Conservation (phyloP, 208 protist species). For the Acanthamoeba quina region DNA sequence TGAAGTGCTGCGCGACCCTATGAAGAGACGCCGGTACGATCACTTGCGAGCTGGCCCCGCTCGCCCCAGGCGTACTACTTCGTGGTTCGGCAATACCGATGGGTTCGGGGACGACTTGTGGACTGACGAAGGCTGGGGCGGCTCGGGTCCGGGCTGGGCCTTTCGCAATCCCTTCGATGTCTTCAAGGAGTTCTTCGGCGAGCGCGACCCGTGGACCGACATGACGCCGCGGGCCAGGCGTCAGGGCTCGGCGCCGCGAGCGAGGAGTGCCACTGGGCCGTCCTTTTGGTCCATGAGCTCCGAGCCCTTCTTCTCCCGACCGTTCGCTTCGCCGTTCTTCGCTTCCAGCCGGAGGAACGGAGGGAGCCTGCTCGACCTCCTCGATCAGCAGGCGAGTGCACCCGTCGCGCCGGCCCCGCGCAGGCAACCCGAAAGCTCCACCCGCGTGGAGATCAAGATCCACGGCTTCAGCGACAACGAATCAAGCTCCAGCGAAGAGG, state of each 20-base stretch:
- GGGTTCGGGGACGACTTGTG: constrained; percentile 1
- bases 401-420: not conserved
- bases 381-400: not conserved
- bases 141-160: not conserved
- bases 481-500: not conserved
- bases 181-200: constrained; percentile 55
- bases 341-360: not conserved
- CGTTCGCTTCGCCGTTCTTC: constrained; percentile 19
- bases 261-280: not conserved
- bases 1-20: constrained; percentile 37
- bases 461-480: constrained; percentile 23
- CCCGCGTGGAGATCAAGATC: constrained; percentile 29
- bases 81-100: not conserved
- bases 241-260: not conserved
- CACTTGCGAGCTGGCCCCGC: not conserved
- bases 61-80: not conserved
- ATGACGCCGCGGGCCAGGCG: not conserved
- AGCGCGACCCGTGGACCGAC: constrained; percentile 15
- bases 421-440: not conserved
- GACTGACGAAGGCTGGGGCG: not conserved
- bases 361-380: not conserved
- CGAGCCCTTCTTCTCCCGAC: not conserved
- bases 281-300: constrained; percentile 2
- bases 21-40: constrained; percentile 28
- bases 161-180: constrained; percentile 52